Base-by-base conservation (phyloP, 163 green algal species). In the Prototheca cutis region DNA sequence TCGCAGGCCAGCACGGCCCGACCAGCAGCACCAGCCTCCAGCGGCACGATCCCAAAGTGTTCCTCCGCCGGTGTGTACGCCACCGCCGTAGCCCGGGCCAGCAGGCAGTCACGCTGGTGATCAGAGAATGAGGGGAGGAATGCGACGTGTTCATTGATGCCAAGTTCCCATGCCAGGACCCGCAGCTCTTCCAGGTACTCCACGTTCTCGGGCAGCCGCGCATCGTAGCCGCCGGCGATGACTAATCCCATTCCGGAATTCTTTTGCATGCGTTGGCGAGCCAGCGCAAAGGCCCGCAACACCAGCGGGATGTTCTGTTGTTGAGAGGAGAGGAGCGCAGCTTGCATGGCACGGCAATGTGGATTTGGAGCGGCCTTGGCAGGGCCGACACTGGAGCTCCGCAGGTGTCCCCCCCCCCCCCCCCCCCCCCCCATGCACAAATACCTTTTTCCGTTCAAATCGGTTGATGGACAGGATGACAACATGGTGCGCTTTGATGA, bases 1-100 rank as follows among this genome's bases (percentile, higher is more conserved):
- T 85, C 80, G 63, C 78, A 90, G 3, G 90, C 89, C 32, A 98
- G 74, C 7, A 98, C 91, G 2, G 87, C 85, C n/a, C 78, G 70
- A 0, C 66, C 67, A 15, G 81, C 72, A 10, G 84, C 87, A 89
- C 96, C 96, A 10, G 91, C 90, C 65, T 98, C 91, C 32, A 98
- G 59, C 4, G 92, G 91, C 48, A 97, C 90, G 57, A 97, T 98
- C 39, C 91, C 91, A 80, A 98, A 98, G 80, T 98, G 91, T 75
- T 98, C 91, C 47, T 88, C 67, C 62, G 84, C 56, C 0, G 87
- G 85, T 1, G 91, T 98, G 80, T 98, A 98, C 1, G 97, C 28
- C 21, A 98, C 84, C 6, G 68, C 82, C 5, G 53, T 61, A 34
- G 67, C 83, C 4, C 52, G 45, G 2, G 67, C 58, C 34, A 94